These are phyloP conservation scores for Kondoa malvinella DNA, from an alignment of 768 basidiomycete species.

Conservation along the genomic window DNA sequence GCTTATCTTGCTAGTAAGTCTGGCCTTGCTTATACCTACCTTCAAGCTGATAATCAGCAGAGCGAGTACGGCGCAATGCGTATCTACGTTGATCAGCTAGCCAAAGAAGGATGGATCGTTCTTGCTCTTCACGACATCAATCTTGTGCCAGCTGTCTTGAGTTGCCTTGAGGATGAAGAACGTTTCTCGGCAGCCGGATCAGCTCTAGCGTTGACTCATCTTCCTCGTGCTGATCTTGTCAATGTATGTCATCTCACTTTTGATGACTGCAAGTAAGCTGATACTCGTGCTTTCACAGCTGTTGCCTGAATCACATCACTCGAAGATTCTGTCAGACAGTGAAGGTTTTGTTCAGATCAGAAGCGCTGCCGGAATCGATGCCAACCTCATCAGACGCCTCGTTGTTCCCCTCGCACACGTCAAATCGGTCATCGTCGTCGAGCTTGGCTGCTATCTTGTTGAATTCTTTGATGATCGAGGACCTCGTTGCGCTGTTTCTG, in stretches of 20 bases:
- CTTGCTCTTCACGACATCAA: background rate
- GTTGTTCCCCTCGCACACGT: background rate
- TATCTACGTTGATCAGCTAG: background rate
- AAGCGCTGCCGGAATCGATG: background rate
- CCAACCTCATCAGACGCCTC: background rate
- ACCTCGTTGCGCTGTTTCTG: background rate
- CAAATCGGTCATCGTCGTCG: background rate
- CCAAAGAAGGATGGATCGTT: background rate
- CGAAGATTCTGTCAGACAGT: background rate
- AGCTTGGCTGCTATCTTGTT: background rate
- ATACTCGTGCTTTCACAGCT: background rate
- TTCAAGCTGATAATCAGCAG: background rate
- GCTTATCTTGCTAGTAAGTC: background rate
- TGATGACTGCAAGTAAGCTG: background rate
- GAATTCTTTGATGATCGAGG: background rate
- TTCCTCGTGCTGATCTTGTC: background rate
- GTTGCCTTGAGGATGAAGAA: background rate
- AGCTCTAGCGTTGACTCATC: background rate
- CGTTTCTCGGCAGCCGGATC: background rate
- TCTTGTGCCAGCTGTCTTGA: background rate
- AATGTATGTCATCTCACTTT: background rate
- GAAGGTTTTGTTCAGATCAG: background rate
- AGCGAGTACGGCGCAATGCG: background rate
- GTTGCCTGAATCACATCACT: background rate
- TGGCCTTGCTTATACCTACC: background rate